Evolutionary conservation across 495 filamentous ascomycete genomes (phyloP), one percentile per base, ranked within the genome.

Genomic region (Hypomontagnella submonticulosa): DNA sequence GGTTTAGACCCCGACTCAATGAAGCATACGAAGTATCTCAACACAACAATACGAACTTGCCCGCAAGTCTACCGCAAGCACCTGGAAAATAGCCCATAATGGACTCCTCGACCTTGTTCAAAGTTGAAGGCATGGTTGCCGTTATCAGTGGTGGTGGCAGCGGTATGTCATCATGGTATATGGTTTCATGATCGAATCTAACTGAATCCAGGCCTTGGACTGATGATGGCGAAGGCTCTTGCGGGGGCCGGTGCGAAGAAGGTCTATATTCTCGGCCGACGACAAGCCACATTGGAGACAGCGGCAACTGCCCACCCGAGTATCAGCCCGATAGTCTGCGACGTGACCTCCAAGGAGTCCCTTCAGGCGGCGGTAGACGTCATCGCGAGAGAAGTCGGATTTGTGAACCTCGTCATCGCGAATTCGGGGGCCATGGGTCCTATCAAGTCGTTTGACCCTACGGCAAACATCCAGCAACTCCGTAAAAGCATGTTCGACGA

Each of bases 211-310:
- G 88, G 88, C 4, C 87, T 91, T 64, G 89, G 88, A 10, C 73
- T 83, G 2, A 84, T 83, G 75, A 90, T 90, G 80, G 81, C 89
- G 0, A 79, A 79, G 52, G 87, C 87, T 30, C 83, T 92, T 6
- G 87, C 80, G 3, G 44, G 66, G 48, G 87, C 89, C 64, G 90
- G 90, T 9, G 89, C 89, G 1, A 63, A 69, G 11, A 87, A 85
- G 66, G 84, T 92, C 48, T 92, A 90, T 79, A 85, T 92, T 66
- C 69, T 90, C 41, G 89, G 88, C 20, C 80, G 90, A 3, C 81
- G 87, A 18, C 69, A 76, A 48, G 79, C 84, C 18, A 71, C 80
- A 4, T 81, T 89, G 1, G 67, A 83, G 19, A 72, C 73, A 27
- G 79, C 80, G 23, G 76, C 80, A 3, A 69, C 42, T 10, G 43